A percentile compares a stretch with the other conserved stretches of the same genome.
Evolutionary conservation across 345 rosid species (phyloP).

Genomic region (Boechera retrofracta): DNA sequence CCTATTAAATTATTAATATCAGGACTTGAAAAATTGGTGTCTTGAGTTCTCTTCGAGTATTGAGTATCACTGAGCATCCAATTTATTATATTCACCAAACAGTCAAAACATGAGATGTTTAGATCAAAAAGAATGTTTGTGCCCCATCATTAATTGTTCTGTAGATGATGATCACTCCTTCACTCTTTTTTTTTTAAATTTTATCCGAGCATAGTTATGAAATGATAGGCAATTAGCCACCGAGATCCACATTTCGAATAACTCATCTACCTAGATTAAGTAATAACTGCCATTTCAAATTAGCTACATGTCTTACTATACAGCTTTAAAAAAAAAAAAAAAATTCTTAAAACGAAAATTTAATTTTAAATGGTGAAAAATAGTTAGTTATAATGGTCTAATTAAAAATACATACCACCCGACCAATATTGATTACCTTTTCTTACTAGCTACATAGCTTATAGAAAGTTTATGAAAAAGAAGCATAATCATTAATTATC

Average conservation of each 20-base stretch:
- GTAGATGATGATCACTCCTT: conserved; percentile 3
- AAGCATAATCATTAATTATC: conserved; percentile 12
- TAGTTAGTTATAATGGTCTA: not conserved
- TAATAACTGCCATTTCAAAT: no score
- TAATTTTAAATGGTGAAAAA: not conserved
- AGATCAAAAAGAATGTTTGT: conserved; percentile 24
- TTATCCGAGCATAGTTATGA: not conserved
- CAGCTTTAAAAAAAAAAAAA: no score
- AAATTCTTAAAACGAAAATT: not conserved
- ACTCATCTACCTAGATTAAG: not conserved
- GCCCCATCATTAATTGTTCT: conserved; percentile 2
- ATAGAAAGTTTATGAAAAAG: conserved; percentile 2
- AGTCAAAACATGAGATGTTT: not conserved
- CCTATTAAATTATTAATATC: not conserved
- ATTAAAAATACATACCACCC: not conserved
- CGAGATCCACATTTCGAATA: not conserved
- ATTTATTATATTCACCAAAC: conserved; percentile 10
- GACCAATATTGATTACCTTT: not conserved
- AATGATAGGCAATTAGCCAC: not conserved
- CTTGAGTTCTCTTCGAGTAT: not conserved
- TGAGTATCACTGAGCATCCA: conserved; percentile 19
- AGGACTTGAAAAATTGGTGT: not conserved
- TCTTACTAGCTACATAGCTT: conserved; percentile 12
- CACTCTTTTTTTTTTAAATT: no score
- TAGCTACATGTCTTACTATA: no score